Conservation (phyloP, 2,329 filamentous ascomycete genomes). For the Orbilia brochopaga region DNA sequence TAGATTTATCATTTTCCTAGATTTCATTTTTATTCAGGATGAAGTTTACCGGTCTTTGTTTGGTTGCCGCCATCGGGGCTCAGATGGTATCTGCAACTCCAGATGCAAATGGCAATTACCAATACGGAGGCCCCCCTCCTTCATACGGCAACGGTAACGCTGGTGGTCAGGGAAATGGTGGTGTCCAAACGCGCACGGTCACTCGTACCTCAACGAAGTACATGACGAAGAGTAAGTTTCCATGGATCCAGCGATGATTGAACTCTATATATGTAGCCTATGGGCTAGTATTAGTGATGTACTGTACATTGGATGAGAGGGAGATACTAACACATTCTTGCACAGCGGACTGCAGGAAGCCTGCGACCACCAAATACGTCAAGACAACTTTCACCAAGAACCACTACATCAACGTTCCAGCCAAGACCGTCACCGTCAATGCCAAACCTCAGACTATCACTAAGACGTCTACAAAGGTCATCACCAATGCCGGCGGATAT, state of each 20-base stretch:
- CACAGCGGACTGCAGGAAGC: slow-evolving; percentile 5
- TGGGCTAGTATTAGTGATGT: not conserved
- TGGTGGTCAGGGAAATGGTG: not conserved
- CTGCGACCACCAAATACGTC: not conserved
- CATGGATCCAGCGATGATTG: not conserved
- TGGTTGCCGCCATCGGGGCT: slow-evolving; percentile 22
- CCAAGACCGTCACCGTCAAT: no score
- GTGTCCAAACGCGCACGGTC: not conserved
- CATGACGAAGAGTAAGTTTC: not conserved
- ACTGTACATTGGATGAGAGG: not conserved
- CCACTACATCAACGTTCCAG: not conserved
- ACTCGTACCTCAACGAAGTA: not conserved
- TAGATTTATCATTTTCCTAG: not conserved
- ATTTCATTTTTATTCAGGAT: slow-evolving; percentile 18
- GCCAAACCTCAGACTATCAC: no score
- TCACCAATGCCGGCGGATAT: no score
- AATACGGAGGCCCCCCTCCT: no score
- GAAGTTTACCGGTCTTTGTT: slow-evolving; percentile 37
- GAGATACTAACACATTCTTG: not conserved
- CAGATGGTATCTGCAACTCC: slow-evolving; percentile 32
- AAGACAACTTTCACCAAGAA: not conserved
- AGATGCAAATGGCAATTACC: not conserved
- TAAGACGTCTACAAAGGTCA: no score
- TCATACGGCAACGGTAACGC: slow-evolving; percentile 5
- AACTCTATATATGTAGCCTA: no score